Percentiles rank a stretch among this genome's conserved stretches.
Conservation (phyloP, 805 yeast species). For the Candida xyloterini region DNA sequence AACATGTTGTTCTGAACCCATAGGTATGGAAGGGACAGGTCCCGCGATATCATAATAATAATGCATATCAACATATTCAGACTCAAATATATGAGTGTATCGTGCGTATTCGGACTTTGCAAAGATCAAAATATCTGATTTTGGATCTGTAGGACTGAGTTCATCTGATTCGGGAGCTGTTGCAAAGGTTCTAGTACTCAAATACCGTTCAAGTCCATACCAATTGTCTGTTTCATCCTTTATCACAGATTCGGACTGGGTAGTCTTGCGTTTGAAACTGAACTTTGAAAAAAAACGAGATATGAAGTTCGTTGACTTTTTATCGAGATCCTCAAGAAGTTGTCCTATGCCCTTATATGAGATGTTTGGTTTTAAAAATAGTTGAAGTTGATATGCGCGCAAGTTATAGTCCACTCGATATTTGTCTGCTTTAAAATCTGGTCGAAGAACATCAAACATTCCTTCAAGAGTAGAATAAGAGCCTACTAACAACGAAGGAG, state of each 20-base stretch:
- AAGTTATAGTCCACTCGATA: constrained; percentile 47
- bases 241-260: constrained; percentile 2
- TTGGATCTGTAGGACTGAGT: constrained; percentile 1
- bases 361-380: constrained; percentile 68
- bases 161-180: constrained; percentile 24
- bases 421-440: constrained; percentile 50
- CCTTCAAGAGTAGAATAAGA: constrained; percentile 58
- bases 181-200: constrained; percentile 32
- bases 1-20: constrained; percentile 48
- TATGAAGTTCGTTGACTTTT: not conserved
- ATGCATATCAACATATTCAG: constrained; percentile 50
- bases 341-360: constrained; percentile 42
- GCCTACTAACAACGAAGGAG: constrained; percentile 67
- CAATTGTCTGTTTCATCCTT: constrained; percentile 43
- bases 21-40: constrained; percentile 17
- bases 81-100: constrained; percentile 63
- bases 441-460: constrained; percentile 49
- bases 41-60: constrained; percentile 80
- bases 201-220: constrained; percentile 76
- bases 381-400: constrained; percentile 49
- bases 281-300: constrained; percentile 3
- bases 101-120: constrained; percentile 76
- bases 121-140: constrained; percentile 28
- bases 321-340: constrained; percentile 10
- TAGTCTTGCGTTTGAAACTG: not conserved